A percentile compares a stretch with the other conserved stretches of the same genome.
phyloP scores from a whole-genome alignment of 208 protist species.

The Angomonas ambiguus region DNA sequence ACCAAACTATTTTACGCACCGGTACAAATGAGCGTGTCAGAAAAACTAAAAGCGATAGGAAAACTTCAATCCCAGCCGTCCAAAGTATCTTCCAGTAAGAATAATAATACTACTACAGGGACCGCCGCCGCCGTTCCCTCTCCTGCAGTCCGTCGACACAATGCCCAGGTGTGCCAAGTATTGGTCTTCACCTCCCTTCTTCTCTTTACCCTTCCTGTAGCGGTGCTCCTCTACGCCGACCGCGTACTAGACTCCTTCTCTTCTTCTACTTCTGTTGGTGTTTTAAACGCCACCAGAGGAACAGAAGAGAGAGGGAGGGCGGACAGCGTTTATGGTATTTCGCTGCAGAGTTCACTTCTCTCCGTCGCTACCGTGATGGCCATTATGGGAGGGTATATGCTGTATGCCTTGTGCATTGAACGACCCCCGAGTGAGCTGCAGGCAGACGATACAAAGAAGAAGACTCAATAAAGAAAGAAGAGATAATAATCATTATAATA shows the following conservation, averaged over 20 bases:
- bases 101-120: neutral
- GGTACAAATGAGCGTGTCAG: slow-evolving; percentile 30
- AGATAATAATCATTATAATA: slow-evolving; percentile 25
- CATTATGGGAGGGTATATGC: slow-evolving; percentile 54
- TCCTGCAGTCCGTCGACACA: slow-evolving; percentile 15
- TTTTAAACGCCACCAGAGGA: no score
- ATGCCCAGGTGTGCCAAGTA: slow-evolving; percentile 31
- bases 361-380: slow-evolving; percentile 35
- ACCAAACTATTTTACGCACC: slow-evolving; percentile 44
- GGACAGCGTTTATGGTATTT: neutral
- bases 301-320: neutral
- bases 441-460: neutral
- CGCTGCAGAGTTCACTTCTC: slow-evolving; percentile 18
- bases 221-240: slow-evolving; percentile 41
- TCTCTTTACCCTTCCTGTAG: slow-evolving; percentile 71
- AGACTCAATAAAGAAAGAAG: slow-evolving; percentile 26
- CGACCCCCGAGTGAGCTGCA: neutral
- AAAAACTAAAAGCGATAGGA: slow-evolving; percentile 48
- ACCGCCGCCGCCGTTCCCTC: neutral
- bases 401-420: slow-evolving; percentile 63
- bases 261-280: no score
- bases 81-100: no score
- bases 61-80: no score
- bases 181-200: slow-evolving; percentile 50
- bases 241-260: no score